Conservation (phyloP, 495 filamentous ascomycete genomes). For the Podospora australis region DNA sequence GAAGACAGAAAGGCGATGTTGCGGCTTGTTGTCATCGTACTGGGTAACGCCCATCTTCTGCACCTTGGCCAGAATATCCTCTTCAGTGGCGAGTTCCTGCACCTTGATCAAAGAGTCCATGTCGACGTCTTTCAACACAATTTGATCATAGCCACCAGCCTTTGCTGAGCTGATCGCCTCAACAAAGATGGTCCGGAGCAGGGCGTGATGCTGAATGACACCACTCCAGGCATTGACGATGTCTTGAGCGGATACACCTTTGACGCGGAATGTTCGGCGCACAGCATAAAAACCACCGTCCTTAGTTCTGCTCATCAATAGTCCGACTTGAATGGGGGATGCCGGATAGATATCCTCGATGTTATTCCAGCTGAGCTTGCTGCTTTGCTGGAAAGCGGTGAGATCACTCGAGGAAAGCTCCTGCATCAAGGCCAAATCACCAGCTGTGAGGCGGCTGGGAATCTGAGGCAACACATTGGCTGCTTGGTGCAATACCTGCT, state of each 20-base stretch:
- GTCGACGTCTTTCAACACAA: slow-evolving; percentile 22
- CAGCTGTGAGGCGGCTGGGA: slow-evolving; percentile 36
- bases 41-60: slow-evolving; percentile 31
- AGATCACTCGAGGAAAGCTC: slow-evolving; percentile 6
- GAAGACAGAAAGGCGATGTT: slow-evolving; percentile 43
- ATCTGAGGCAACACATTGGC: slow-evolving; percentile 34
- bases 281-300: slow-evolving; percentile 26
- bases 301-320: slow-evolving; percentile 45
- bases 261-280: slow-evolving; percentile 9
- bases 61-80: slow-evolving; percentile 30
- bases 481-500: slow-evolving; percentile 34
- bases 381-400: slow-evolving; percentile 6
- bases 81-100: slow-evolving; percentile 37
- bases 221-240: slow-evolving; percentile 42
- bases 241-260: neutral
- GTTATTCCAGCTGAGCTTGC: slow-evolving; percentile 10
- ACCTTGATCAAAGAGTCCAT: slow-evolving; percentile 31
- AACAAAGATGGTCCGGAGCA: slow-evolving; percentile 28
- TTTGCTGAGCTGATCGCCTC: slow-evolving; percentile 20
- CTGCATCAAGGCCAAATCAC: slow-evolving; percentile 47
- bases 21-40: slow-evolving; percentile 35
- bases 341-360: slow-evolving; percentile 40
- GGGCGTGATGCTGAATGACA: slow-evolving; percentile 48
- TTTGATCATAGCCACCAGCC: slow-evolving; percentile 17
- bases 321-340: slow-evolving; percentile 38